Evolutionary conservation across 352 stramenopile species (phyloP).

Genomic region (Phytophthora syringae): DNA sequence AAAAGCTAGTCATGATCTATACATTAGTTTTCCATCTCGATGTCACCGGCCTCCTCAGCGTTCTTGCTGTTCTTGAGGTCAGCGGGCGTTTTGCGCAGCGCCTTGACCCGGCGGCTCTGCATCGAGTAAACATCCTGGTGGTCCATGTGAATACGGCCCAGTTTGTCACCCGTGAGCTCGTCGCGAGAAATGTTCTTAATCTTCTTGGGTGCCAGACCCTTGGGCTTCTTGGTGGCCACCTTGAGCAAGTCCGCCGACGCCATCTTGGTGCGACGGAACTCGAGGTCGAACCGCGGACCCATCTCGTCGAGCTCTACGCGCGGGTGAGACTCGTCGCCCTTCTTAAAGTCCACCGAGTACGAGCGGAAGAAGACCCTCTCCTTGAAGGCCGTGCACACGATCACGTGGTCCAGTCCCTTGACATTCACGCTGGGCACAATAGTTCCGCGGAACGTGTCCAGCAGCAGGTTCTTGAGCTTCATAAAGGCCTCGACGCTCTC

Average conservation of each 20-base stretch:
- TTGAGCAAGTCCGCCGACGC: constrained; percentile 96
- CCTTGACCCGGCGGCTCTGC: constrained; percentile 95
- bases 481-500: constrained; percentile 89
- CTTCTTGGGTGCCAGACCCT: constrained; percentile 94
- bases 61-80: constrained; percentile 76
- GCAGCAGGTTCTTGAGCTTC: constrained; percentile 95
- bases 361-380: constrained; percentile 95
- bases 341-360: constrained; percentile 97
- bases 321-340: constrained; percentile 81
- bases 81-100: constrained; percentile 86
- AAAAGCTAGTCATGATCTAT: constrained; percentile 44
- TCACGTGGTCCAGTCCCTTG: constrained; percentile 97
- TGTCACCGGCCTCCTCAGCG: constrained; percentile 42
- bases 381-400: constrained; percentile 96
- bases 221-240: constrained; percentile 93
- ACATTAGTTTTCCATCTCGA: constrained; percentile 63
- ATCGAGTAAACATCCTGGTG: constrained; percentile 98
- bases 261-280: constrained; percentile 95
- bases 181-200: constrained; percentile 98
- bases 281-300: constrained; percentile 90
- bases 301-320: constrained; percentile 92
- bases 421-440: constrained; percentile 96
- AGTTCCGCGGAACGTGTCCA: constrained; percentile 98
- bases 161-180: constrained; percentile 97
- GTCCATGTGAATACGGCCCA: constrained; percentile 98